Base-by-base conservation (phyloP, 2,329 filamentous ascomycete genomes). In the Pseudogymnoascus sp. region DNA sequence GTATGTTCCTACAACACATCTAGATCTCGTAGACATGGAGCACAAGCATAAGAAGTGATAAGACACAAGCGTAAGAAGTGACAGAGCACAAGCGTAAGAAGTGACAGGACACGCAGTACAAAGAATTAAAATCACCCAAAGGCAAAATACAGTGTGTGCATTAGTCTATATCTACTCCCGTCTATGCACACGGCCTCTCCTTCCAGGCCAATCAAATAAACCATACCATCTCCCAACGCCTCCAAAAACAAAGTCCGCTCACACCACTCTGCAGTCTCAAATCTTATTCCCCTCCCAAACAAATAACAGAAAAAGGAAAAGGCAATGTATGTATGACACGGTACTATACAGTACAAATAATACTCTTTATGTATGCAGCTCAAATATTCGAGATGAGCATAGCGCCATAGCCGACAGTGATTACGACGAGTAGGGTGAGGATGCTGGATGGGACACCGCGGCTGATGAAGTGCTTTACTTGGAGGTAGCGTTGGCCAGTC, bases 391-490 rank as follows among this genome's bases (percentile, higher is more conserved):
- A 55, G 2, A 60, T 60, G 38, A 88, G 81, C 92, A 97, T 97
- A 66, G 95, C 80, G 1, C 88, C 91, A 75, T 97, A 99, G 0
- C 94, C 95, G 43, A 99, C 77, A 0, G 91, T 93, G 29, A 97
- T 82, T 43, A 97, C 87, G 8, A 99, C 90, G 0, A 81, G 74
- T 68, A 96, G 88, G 0, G 92, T 87, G 62, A 97, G 80, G 37
- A 97, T 73, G 74, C 90, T 95, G 72, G 89, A 87, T 0, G 94
- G 93, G 38, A 99, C 85, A 71, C 94, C 94, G n/a, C 92, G 81
- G 60, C 89, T 95, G 71, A 99, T 88, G 75, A 99, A 99, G 74
- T 99, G 94, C 72, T 89, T 90, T 61, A 99, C 95, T 64, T 89
- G 82, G 61, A 99, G 82, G 72, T 99, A 99, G 62, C 94, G 83